phyloP scores from a whole-genome alignment of 2,329 filamentous ascomycete genomes.

The Pyrenochaeta sp. region DNA sequence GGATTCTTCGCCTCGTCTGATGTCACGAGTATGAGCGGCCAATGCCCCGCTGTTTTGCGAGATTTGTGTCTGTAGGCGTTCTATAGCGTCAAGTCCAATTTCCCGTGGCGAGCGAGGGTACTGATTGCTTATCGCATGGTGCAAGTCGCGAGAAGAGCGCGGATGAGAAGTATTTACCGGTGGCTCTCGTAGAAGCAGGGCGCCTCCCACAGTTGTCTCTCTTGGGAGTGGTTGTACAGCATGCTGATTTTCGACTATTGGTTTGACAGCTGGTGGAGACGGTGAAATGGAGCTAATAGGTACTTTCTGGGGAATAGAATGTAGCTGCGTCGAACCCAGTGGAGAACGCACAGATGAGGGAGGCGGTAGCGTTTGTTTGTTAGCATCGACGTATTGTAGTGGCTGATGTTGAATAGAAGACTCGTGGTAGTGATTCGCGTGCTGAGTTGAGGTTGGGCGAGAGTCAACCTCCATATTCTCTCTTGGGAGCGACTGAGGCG shows the following conservation, averaged over 20 bases:
- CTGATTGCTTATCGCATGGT: conserved; percentile 33
- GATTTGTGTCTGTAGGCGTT: conserved; percentile 57
- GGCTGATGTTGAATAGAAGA: conserved; percentile 23
- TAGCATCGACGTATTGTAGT: conserved; percentile 26
- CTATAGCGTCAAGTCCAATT: conserved; percentile 50
- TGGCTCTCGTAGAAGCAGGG: conserved; percentile 20
- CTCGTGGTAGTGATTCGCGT: conserved; percentile 25
- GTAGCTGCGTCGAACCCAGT: conserved; percentile 13
- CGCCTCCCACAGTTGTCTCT: conserved; percentile 18
- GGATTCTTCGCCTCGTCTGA: conserved; percentile 36
- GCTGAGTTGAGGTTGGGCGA: conserved; percentile 25
- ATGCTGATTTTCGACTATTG: conserved; percentile 23
- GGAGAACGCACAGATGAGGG: conserved; percentile 27
- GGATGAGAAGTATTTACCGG: conserved; percentile 19
- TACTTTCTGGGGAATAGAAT: conserved; percentile 22
- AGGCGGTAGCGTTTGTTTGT: conserved; percentile 25
- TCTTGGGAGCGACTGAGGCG: conserved; percentile 18
- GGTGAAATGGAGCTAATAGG: conserved; percentile 20
- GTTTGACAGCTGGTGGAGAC: conserved; percentile 21
- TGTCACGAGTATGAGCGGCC: conserved; percentile 41
- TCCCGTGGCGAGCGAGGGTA: conserved; percentile 40
- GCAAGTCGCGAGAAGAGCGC: conserved; percentile 18
- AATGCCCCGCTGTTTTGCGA: conserved; percentile 53
- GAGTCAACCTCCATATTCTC: conserved; percentile 42
- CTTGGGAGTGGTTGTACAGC: conserved; percentile 17